These are phyloP conservation scores for Lumnitzera littorea DNA, from an alignment of 345 rosid genomes.

Conservation along the genomic window DNA sequence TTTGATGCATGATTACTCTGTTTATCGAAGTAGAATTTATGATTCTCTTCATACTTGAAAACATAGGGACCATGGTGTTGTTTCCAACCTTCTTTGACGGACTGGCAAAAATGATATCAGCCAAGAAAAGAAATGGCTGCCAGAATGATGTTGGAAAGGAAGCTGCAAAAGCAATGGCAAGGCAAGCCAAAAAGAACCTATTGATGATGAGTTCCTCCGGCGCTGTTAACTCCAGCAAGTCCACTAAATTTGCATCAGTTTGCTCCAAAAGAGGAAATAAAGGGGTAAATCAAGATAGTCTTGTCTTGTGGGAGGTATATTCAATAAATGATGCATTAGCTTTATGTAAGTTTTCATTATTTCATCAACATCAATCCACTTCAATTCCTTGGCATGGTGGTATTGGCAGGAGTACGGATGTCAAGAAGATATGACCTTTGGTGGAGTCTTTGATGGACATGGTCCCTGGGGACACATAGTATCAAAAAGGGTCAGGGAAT, in stretches of 20 bases:
- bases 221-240: slow-evolving; percentile 37
- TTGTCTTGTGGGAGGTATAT: slow-evolving; percentile 80
- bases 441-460: slow-evolving; percentile 93
- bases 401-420: slow-evolving; percentile 65
- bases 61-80: slow-evolving; percentile 35
- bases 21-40: neutral
- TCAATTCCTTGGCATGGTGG: neutral
- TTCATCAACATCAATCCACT: neutral
- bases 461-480: slow-evolving; percentile 91
- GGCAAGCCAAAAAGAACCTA: slow-evolving; percentile 61
- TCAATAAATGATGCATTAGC: neutral
- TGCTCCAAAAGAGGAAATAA: slow-evolving; percentile 79
- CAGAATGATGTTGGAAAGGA: slow-evolving; percentile 43
- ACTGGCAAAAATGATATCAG: slow-evolving; percentile 47
- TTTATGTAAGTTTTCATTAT: neutral
- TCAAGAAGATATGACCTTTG: slow-evolving; percentile 76
- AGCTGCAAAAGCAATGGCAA: slow-evolving; percentile 60
- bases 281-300: slow-evolving; percentile 74
- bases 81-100: slow-evolving; percentile 64
- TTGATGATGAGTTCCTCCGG: slow-evolving; percentile 51
- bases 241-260: slow-evolving; percentile 42
- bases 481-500: slow-evolving; percentile 49
- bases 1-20: neutral
- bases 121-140: slow-evolving; percentile 38
- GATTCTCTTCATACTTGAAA: neutral